Base-by-base conservation (phyloP, 2,329 filamentous ascomycete genomes). In the Myriosclerotinia curreyana region DNA sequence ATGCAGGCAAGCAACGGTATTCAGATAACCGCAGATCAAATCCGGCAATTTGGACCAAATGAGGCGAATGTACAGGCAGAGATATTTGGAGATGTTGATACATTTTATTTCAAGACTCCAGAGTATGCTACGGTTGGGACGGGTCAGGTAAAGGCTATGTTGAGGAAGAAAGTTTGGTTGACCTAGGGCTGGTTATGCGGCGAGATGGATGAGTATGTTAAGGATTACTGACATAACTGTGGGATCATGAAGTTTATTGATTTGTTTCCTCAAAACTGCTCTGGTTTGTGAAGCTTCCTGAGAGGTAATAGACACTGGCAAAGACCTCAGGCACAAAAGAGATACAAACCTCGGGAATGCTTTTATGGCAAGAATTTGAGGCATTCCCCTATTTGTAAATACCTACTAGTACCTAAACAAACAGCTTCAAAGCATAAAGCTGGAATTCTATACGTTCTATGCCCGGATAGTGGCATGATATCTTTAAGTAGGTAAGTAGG, bases 11-110 rank as follows among this genome's bases (percentile, higher is more conserved):
- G 53, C 59, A 20, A 65, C 70, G 11, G 66, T 69, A 14, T 25
- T 70, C 36, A 65, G 1, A 25, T 72, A 34, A 69, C 70, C 2
- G 68, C 68, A 0, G 70, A 73, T 64, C 67, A 69, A 61, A 71
- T 71, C 42, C 72, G 70, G 71, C 71, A 73, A 59, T 71, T 70
- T 67, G 70, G 70, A 1, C 69, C 65, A 1, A 44, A 66, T 61
- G 66, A 67, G 52, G 50, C 68, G 50, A 68, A 65, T 59, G 60
- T 70, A 9, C 54, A 65, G 12, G 66, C 65, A 5, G 12, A 22
- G 3, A 65, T 2, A 22, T 53, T 70, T 11, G 66, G 66, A 7
- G 69, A 72, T 66, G 68, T 69, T 3, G 70, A 73, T 58, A 66
- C 67, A 1, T 72, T 73, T 55, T 71, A 66, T 49, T 71, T 65